Evolutionary conservation across 1,284 basidiomycete species (phyloP).

Genomic region (Fomitopsis pinicola): DNA sequence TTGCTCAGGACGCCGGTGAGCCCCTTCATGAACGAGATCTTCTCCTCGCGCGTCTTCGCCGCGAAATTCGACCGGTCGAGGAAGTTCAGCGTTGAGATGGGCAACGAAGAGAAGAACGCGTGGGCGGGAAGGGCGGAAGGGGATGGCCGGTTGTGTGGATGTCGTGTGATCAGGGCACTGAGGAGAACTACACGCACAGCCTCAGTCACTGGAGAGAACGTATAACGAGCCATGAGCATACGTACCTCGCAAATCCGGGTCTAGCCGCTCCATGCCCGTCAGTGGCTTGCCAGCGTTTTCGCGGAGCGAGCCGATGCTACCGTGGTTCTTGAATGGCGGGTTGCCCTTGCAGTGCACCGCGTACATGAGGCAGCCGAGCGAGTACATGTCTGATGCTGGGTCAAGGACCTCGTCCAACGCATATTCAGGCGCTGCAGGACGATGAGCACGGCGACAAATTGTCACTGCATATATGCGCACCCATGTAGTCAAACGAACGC

Average conservation of each 20-base stretch:
- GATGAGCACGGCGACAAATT: not conserved
- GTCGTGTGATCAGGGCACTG: slow-evolving; percentile 74
- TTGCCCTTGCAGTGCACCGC: slow-evolving; percentile 86
- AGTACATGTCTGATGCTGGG: slow-evolving; percentile 92
- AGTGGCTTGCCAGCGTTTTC: slow-evolving; percentile 73
- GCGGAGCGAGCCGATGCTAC: slow-evolving; percentile 76
- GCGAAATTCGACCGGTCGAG: slow-evolving; percentile 95
- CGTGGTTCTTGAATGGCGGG: slow-evolving; percentile 87
- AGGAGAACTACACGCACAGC: slow-evolving; percentile 56
- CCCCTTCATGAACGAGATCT: slow-evolving; percentile 94
- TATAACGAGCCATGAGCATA: not conserved
- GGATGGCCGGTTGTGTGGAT: slow-evolving; percentile 68
- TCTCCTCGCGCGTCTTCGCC: slow-evolving; percentile 91
- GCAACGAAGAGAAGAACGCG: slow-evolving; percentile 93
- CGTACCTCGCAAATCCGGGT: slow-evolving; percentile 66
- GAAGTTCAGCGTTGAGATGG: slow-evolving; percentile 96
- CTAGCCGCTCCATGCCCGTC: slow-evolving; percentile 56
- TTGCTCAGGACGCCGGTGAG: slow-evolving; percentile 77
- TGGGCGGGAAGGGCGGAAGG: slow-evolving; percentile 79
- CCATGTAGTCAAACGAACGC: slow-evolving; percentile 93
- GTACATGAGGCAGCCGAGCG: slow-evolving; percentile 87
- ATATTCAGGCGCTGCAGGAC: slow-evolving; percentile 82
- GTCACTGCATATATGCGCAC: slow-evolving; percentile 36
- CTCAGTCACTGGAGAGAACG: not conserved
- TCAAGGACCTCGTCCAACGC: slow-evolving; percentile 84